Conservation (phyloP, 768 basidiomycete species). For the Pleurotus tuoliensis region DNA sequence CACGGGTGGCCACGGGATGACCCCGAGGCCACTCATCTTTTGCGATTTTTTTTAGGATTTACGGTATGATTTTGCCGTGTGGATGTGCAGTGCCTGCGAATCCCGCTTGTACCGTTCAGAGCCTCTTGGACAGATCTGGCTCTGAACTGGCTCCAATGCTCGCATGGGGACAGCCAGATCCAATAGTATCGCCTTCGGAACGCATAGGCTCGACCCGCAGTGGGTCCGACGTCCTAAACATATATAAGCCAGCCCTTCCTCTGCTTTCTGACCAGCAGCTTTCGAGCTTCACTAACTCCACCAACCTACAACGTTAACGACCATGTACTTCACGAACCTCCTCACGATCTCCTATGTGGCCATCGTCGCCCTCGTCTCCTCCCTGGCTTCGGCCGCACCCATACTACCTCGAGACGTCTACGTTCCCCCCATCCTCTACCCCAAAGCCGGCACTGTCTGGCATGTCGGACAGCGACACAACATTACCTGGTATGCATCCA, state of each 20-base stretch:
- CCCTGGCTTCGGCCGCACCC: constrained; percentile 27
- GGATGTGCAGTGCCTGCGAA: neutral
- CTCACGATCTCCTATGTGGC: constrained; percentile 15
- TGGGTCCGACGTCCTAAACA: constrained; percentile 1
- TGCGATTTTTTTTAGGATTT: neutral
- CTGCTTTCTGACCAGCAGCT: neutral
- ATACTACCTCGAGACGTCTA: constrained; percentile 42
- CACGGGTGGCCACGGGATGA: neutral
- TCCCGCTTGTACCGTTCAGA: neutral
- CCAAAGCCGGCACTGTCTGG: constrained; percentile 35
- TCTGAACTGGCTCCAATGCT: neutral
- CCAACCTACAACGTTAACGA: neutral
- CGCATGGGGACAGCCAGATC: neutral
- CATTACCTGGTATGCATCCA: constrained; percentile 40
- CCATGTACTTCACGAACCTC: constrained; percentile 10
- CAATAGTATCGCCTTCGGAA: constrained; percentile 4
- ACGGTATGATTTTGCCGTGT: neutral
- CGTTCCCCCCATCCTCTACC: constrained; percentile 38
- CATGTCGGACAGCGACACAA: constrained; percentile 30
- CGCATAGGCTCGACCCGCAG: neutral
- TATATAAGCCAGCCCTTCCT: neutral
- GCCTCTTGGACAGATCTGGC: constrained; percentile 1
- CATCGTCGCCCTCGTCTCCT: constrained; percentile 16
- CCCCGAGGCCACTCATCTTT: too few relatives aligned
- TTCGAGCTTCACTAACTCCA: neutral